Evolutionary conservation across 2,329 filamentous ascomycete genomes (phyloP).

Genomic region (Alternaria tenuissima): DNA sequence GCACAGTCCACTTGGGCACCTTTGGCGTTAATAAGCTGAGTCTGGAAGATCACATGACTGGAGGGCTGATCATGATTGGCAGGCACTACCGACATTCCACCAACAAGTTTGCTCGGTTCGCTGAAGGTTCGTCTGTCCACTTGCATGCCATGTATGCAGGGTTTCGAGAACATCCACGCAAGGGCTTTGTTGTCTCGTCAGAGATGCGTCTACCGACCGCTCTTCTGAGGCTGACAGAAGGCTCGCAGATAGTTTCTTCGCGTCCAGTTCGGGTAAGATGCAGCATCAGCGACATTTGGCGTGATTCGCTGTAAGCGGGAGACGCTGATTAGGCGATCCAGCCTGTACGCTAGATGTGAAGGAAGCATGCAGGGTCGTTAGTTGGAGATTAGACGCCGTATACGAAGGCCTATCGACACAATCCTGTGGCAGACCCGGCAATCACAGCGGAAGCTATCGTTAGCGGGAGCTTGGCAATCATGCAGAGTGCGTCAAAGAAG

Average conservation of each 20-base stretch:
- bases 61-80: not conserved
- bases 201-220: constrained; percentile 6
- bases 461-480: not conserved
- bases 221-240: not conserved
- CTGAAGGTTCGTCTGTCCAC: not conserved
- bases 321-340: not conserved
- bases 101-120: not conserved
- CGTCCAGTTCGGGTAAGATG: too few species aligned
- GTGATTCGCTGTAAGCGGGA: not conserved
- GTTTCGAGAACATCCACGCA: constrained; percentile 5
- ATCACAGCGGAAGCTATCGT: constrained; percentile 3
- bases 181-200: constrained; percentile 6
- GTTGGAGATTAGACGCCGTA: not conserved
- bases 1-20: not conserved
- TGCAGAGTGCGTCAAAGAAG: constrained; percentile 6
- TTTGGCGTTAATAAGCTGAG: not conserved
- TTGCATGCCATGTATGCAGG: constrained; percentile 3
- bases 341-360: not conserved
- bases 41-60: not conserved
- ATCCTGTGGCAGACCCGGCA: not conserved
- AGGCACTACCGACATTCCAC: not conserved
- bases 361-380: not conserved
- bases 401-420: not conserved
- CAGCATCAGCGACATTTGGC: too few species aligned
- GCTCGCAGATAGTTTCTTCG: too few species aligned